A percentile compares a stretch with the other conserved stretches of the same genome.
Evolutionary conservation across 116 monocot species (phyloP).

Genomic region (Posidonia oceanica): DNA sequence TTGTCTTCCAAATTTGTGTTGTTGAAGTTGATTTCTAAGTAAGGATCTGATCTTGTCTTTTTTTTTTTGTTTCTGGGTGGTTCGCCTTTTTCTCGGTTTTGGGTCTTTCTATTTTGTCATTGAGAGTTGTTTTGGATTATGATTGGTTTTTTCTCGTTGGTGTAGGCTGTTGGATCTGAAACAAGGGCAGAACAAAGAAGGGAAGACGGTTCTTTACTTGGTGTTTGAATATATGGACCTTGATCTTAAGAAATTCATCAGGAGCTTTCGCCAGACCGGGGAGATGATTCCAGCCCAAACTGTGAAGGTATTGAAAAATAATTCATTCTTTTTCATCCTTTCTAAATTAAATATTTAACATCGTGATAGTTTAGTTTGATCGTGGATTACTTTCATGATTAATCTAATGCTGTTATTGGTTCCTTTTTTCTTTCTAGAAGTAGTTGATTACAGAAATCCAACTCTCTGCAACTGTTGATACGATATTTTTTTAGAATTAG

Average conservation of each 20-base stretch:
- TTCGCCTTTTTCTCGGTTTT: not conserved
- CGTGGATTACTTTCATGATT: too few species aligned
- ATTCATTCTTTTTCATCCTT: not conserved
- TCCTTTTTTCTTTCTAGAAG: too few species aligned
- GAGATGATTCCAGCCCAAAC: slow-evolving; percentile 37
- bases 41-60: too few species aligned
- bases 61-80: too few species aligned
- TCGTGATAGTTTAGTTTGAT: too few species aligned
- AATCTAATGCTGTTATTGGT: too few species aligned
- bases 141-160: not conserved
- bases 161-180: slow-evolving; percentile 81
- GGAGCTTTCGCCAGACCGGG: slow-evolving; percentile 41
- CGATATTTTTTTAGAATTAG: too few species aligned
- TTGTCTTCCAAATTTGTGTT: not conserved
- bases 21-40: too few species aligned
- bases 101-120: not conserved
- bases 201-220: slow-evolving; percentile 71
- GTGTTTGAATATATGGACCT: slow-evolving; percentile 98
- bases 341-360: not conserved
- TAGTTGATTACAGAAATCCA: too few species aligned
- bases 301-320: slow-evolving; percentile 40
- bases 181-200: slow-evolving; percentile 80
- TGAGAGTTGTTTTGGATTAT: not conserved
- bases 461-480: too few species aligned
- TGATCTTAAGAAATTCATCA: slow-evolving; percentile 90